A percentile compares a stretch with the other conserved stretches of the same genome.
Conservation (phyloP, 2,329 filamentous ascomycete species). For the Exophiala sp. region DNA sequence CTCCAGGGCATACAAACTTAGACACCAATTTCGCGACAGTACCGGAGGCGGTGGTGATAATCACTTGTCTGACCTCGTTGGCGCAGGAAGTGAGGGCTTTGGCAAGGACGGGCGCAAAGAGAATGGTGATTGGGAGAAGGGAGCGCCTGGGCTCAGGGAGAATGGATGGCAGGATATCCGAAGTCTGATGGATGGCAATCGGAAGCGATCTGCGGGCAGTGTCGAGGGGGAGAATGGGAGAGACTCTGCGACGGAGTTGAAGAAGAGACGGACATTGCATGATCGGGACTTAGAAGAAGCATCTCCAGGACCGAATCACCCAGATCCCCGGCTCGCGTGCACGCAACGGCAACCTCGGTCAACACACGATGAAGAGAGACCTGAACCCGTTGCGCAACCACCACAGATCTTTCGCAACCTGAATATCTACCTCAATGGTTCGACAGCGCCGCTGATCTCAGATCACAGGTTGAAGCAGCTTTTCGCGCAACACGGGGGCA, state of each 20-base stretch:
- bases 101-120: constrained; percentile 48
- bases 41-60: constrained; percentile 56
- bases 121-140: constrained; percentile 52
- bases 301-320: background rate
- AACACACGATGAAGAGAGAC: constrained; percentile 5
- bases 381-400: constrained; percentile 21
- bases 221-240: background rate
- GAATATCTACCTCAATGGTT: constrained; percentile 82
- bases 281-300: background rate
- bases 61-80: constrained; percentile 62
- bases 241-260: constrained; percentile 14
- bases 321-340: background rate
- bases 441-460: constrained; percentile 73
- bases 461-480: constrained; percentile 83
- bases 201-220: constrained; percentile 35
- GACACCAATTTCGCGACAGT: constrained; percentile 62
- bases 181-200: constrained; percentile 46
- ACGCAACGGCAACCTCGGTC: background rate
- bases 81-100: constrained; percentile 59
- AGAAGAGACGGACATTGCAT: background rate
- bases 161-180: constrained; percentile 42
- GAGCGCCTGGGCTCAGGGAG: constrained; percentile 34
- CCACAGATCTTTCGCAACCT: constrained; percentile 64
- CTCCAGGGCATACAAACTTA: constrained; percentile 65
- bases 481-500: constrained; percentile 70